Evolutionary conservation across 257 asterid species (phyloP).

Genomic region (Dorcoceras hygrometricum): DNA sequence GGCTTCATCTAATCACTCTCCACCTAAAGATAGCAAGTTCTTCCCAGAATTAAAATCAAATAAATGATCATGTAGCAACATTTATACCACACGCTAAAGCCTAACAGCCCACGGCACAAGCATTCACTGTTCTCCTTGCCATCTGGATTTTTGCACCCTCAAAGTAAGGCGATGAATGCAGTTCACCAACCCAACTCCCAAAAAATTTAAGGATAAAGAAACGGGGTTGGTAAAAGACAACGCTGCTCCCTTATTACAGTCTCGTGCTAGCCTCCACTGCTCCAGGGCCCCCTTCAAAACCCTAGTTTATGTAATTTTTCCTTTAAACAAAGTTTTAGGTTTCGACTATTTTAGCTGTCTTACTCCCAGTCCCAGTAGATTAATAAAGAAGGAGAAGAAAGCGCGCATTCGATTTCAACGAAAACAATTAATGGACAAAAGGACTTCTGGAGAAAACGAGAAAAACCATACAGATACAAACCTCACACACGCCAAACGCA

Average conservation of each 20-base stretch:
- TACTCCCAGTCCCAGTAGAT: slow-evolving; percentile 11
- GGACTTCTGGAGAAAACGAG: slow-evolving; percentile 24
- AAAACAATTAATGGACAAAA: not conserved
- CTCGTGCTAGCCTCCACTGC: slow-evolving; percentile 15
- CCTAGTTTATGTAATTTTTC: slow-evolving; percentile 32
- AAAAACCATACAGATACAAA: slow-evolving; percentile 5
- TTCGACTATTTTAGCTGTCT: slow-evolving; percentile 42
- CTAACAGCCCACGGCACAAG: slow-evolving; percentile 36
- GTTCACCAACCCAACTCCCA: slow-evolving; percentile 63
- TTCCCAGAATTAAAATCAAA: slow-evolving; percentile 17
- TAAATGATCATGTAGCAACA: slow-evolving; percentile 18
- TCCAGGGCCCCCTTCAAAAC: slow-evolving; percentile 31
- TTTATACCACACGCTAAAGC: slow-evolving; percentile 37
- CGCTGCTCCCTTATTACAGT: slow-evolving; percentile 51
- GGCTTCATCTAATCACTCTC: slow-evolving; percentile 24
- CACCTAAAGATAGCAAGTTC: slow-evolving; percentile 11
- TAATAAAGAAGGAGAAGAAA: slow-evolving; percentile 36
- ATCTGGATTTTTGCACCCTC: slow-evolving; percentile 7
- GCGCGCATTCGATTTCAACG: slow-evolving; percentile 15
- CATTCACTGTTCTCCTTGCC: slow-evolving; percentile 28
- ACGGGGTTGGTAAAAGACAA: slow-evolving; percentile 69
- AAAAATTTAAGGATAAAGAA: slow-evolving; percentile 49
- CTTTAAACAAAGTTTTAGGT: slow-evolving; percentile 32
- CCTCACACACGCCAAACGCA: slow-evolving; percentile 14
- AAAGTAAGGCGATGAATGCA: slow-evolving; percentile 28